Conservation (phyloP, 23 red algal species). For the Gracilaria gracilis region DNA sequence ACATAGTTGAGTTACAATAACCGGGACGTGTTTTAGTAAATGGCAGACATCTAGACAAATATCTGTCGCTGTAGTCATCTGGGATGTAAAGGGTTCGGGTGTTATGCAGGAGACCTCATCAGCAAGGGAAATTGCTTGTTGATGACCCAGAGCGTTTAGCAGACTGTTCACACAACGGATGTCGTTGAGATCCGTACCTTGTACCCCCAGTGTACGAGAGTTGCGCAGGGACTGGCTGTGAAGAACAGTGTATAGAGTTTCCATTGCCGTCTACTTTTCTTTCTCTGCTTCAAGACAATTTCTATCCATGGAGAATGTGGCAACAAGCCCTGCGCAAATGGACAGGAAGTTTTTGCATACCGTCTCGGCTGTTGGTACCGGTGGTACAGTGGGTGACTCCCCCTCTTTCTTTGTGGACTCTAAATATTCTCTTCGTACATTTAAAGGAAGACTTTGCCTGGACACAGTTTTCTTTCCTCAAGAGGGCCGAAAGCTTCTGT, state of each 20-base stretch:
- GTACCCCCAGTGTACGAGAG: neutral
- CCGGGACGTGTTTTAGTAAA: neutral
- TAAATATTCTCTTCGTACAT: too few relatives aligned
- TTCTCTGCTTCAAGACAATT: constrained; percentile 13
- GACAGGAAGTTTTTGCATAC: too few relatives aligned
- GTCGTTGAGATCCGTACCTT: constrained; percentile 44
- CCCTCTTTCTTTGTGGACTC: too few relatives aligned
- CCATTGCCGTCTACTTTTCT: constrained; percentile 3
- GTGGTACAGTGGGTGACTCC: too few relatives aligned
- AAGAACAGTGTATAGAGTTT: constrained; percentile 49
- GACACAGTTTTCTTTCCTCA: too few relatives aligned
- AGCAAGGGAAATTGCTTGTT: constrained; percentile 25
- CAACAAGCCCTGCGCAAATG: too few relatives aligned
- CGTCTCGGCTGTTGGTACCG: too few relatives aligned
- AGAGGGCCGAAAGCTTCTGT: too few relatives aligned
- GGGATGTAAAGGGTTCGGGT: constrained; percentile 38
- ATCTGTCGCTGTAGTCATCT: constrained; percentile 49
- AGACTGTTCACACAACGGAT: constrained; percentile 28
- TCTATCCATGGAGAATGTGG: too few relatives aligned
- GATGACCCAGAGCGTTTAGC: constrained; percentile 28
- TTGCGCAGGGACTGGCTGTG: constrained; percentile 66
- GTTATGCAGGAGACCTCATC: neutral
- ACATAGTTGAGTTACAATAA: constrained; percentile 43
- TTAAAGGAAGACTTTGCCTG: too few relatives aligned
- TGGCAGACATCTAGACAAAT: constrained; percentile 19